Base-by-base conservation (phyloP, 805 yeast genomes). In the Metschnikowia orientalis region DNA sequence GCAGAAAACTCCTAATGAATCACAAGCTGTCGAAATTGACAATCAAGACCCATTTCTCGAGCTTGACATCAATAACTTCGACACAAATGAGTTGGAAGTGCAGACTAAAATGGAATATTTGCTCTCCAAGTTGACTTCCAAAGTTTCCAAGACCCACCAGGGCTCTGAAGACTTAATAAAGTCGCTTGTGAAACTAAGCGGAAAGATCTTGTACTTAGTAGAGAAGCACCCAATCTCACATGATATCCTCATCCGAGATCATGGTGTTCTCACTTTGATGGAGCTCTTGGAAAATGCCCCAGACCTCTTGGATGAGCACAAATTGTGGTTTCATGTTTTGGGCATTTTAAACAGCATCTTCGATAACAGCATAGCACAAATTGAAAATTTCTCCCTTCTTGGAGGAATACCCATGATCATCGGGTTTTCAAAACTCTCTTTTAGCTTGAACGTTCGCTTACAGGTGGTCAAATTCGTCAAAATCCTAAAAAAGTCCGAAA, bases 381-480 rank as follows among this genome's bases (percentile, higher is more conserved):
- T 65, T 38, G 72, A 66, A 37, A 67, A 56, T 41, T 66, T 64
- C 34, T 59, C 69, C 26, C 48, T 67, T 22, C 41, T 67, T 17
- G 72, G 72, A 4, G 72, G 72, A 2, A 65, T 67, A 15, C 72
- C 72, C 2, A 40, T 53, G 19, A 49, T 66, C 8, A 62, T 65
- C 3, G 64, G 61, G 21, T 67, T 67, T 35, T 47, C 62, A 18
- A 52, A 48, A 23, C 48, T 47, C 12, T 44, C 59, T 2, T 60
- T 51, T 34, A 62, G 58, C 16, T 25, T 50, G n/a, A 47, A 43
- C 8, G 56, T 62, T 7, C 48, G 68, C 26, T 37, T 51, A 8
- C 67, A 67, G 39, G 71, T 66, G 10, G 63, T 58, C 6, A 43
- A 47, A 22, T 66, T 67, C 34, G 51, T 66, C 8, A 43, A 55